phyloP scores from a whole-genome alignment of 768 basidiomycete genomes.

The Sarcodon aspratus region DNA sequence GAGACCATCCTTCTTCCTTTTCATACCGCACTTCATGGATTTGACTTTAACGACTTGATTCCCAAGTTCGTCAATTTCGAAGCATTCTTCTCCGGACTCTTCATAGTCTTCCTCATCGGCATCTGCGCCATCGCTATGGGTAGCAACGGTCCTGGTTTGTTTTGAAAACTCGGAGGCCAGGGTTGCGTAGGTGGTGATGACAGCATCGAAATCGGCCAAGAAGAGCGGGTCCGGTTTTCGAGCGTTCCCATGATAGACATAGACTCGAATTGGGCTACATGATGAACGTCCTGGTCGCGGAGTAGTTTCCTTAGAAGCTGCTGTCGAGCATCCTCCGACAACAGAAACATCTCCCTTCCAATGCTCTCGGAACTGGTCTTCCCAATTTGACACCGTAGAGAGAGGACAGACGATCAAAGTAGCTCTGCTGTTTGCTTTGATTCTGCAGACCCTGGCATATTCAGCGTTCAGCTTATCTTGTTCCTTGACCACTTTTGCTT shows the following conservation, averaged over 20 bases:
- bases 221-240: slow-evolving; percentile 79
- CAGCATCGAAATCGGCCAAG: slow-evolving; percentile 89
- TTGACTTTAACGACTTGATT: slow-evolving; percentile 43
- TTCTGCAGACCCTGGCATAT: slow-evolving; percentile 56
- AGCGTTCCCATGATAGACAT: slow-evolving; percentile 91
- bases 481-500: slow-evolving; percentile 52
- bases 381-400: slow-evolving; percentile 97
- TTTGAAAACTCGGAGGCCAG: slow-evolving; percentile 92
- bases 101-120: slow-evolving; percentile 56
- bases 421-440: slow-evolving; percentile 77
- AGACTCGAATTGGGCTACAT: slow-evolving; percentile 56
- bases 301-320: not conserved
- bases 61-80: slow-evolving; percentile 60
- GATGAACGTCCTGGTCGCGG: slow-evolving; percentile 1
- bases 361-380: slow-evolving; percentile 96
- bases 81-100: slow-evolving; percentile 48
- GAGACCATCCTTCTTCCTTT: slow-evolving; percentile 55
- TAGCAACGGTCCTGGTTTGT: slow-evolving; percentile 57
- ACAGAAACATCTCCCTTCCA: slow-evolving; percentile 85
- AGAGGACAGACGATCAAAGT: slow-evolving; percentile 96
- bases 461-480: slow-evolving; percentile 67
- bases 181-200: slow-evolving; percentile 95
- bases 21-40: slow-evolving; percentile 17
- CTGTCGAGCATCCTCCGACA: slow-evolving; percentile 58
- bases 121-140: slow-evolving; percentile 36